Evolutionary conservation across 805 yeast species (phyloP).

Genomic region (Candida alai): DNA sequence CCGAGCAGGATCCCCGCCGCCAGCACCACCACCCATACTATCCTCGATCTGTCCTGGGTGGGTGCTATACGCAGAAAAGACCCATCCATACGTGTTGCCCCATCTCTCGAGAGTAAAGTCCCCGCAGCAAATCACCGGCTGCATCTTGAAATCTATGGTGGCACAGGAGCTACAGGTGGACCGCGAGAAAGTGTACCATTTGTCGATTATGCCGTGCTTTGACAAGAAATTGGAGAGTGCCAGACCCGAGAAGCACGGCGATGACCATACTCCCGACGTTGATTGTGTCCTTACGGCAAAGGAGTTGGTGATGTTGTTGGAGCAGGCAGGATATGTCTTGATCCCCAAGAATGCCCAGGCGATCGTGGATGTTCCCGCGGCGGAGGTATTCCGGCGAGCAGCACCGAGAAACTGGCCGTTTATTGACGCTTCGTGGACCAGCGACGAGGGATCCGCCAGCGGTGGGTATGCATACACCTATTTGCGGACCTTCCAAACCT

Average conservation of each 20-base stretch:
- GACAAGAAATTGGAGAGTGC: conserved; percentile 96
- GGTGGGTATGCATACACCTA: conserved; percentile 88
- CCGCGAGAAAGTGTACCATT: conserved; percentile 58
- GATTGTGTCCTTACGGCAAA: conserved; percentile 93
- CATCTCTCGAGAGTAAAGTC: conserved; percentile 72
- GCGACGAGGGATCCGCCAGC: conserved; percentile 74
- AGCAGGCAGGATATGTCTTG: conserved; percentile 44
- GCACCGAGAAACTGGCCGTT: conserved; percentile 67
- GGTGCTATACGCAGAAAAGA: conserved; percentile 93
- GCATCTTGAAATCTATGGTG: conserved; percentile 55
- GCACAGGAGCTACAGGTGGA: conserved; percentile 25
- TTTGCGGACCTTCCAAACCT: conserved; percentile 37
- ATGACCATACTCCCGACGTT: conserved; percentile 49
- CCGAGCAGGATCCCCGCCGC: conserved; percentile 16
- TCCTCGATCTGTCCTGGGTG: conserved; percentile 92
- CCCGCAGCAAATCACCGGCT: conserved; percentile 92
- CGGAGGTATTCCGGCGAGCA: conserved; percentile 20
- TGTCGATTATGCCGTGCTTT: conserved; percentile 94
- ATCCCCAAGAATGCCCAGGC: conserved; percentile 13
- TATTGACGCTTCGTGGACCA: conserved; percentile 59
- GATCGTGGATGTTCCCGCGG: conserved; percentile 7
- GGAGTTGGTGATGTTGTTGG: conserved; percentile 72
- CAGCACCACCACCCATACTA: conserved; percentile 51
- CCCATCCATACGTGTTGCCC: conserved; percentile 81
- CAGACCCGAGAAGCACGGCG: conserved; percentile 57